Evolutionary conservation across 2,329 filamentous ascomycete genomes (phyloP).

Genomic region (Plenodomus tracheiphilus): DNA sequence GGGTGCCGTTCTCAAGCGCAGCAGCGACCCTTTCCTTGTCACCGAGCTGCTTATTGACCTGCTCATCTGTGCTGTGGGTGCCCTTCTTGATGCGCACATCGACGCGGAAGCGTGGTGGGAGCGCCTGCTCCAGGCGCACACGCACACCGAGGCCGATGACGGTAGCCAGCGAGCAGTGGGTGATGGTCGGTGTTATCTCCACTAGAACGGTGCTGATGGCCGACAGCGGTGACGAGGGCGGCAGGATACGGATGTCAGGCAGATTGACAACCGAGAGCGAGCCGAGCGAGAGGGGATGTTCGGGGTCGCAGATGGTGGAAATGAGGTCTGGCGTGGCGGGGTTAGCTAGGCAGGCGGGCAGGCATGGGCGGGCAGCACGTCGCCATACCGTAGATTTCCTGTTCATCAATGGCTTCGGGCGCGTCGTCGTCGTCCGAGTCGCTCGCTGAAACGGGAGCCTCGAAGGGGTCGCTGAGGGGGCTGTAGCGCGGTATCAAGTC

Average conservation of each 20-base stretch:
- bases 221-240: conserved; percentile 64
- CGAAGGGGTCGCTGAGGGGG: conserved; percentile 55
- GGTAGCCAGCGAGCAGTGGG: conserved; percentile 93
- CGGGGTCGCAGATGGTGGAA: conserved; percentile 90
- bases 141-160: conserved; percentile 94
- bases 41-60: conserved; percentile 93
- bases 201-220: conserved; percentile 77
- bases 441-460: conserved; percentile 40
- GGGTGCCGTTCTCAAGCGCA: conserved; percentile 87
- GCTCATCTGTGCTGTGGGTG: conserved; percentile 91
- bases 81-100: conserved; percentile 95
- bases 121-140: conserved; percentile 84
- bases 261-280: conserved; percentile 94
- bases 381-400: conserved; percentile 84
- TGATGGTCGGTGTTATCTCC: conserved; percentile 93
- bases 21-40: conserved; percentile 97
- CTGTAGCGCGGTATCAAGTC: conserved; percentile 55
- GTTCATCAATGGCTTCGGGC: conserved; percentile 88
- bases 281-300: conserved; percentile 91
- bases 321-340: conserved; percentile 72
- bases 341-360: not conserved
- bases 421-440: conserved; percentile 61
- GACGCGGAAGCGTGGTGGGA: conserved; percentile 88
- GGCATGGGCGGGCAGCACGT: conserved; percentile 5
- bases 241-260: conserved; percentile 82